Evolutionary conservation across 192 early-diverging fungal genomes (phyloP), one percentile per base, ranked within the genome.

Genomic region (Dissophora ornata): DNA sequence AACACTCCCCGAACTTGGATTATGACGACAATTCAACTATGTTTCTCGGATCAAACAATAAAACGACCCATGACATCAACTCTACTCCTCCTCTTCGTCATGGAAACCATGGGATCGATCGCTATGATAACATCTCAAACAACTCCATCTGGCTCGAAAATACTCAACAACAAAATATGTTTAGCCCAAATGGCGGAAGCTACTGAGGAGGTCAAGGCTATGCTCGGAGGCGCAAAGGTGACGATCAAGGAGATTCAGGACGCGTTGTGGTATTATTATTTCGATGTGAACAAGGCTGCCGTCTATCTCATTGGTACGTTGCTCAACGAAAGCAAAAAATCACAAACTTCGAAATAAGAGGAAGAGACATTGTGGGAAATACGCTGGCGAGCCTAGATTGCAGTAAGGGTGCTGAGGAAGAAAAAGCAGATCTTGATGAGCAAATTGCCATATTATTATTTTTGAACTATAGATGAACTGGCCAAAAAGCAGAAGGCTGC

Each of bases 221-320:
- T 91, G 24, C 79, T 94, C 15, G 94, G 91, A 21, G 59, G 73
- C 0, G 71, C 82, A 19, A 80, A 82, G 7, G 68, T 96, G 15
- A 63, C 85, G 19, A 83, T 87, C 61, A 73, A 82, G 42, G 88
- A 91, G 50, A 93, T 96, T 18, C 84, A 85, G 65, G 85, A 89
- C 49, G 80, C 90, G 24, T 79, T 96, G 52, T 89, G 89, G 86
- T 81, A 91, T 64, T 87, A 90, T 55, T 92, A 90, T 66, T 92
- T 91, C 77, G 89, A 96, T 63, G 74, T 80, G 16, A 82, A 86
- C 33, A 71, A 90, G 36, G 84, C 93, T 1, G 79, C 92, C 25
- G 85, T 87, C 30, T 90, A 83, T 71, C 79, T 93, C 19, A 79
- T 86, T 21, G 91, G 93, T 94, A 88, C 80, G 87, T 65, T 15